A percentile compares a stretch with the other conserved stretches of the same genome.
Conservation (phyloP, 2,329 filamentous ascomycete species). For the Leptographium galeiforme region DNA sequence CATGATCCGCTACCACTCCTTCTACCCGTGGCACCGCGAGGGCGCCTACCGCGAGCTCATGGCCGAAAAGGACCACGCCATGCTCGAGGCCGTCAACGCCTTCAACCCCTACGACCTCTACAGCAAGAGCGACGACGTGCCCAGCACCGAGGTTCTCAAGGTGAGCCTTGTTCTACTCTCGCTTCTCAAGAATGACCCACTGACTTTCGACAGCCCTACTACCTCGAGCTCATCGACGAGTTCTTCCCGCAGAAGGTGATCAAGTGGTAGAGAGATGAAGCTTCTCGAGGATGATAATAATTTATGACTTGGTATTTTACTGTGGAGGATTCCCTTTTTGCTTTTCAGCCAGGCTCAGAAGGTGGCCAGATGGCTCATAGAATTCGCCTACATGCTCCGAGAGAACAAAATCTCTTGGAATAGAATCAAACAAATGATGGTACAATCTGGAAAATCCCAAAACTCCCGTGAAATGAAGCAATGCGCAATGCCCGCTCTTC, state of each 20-base stretch:
- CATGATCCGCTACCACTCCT: constrained; percentile 88
- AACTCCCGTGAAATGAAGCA: no score
- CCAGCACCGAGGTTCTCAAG: constrained; percentile 65
- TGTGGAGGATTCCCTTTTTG: no score
- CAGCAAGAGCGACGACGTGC: constrained; percentile 77
- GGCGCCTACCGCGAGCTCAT: constrained; percentile 73
- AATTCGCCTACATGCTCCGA: no score
- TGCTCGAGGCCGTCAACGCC: constrained; percentile 68
- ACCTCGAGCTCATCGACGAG: constrained; percentile 60
- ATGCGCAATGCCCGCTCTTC: no score
- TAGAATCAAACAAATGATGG: no score
- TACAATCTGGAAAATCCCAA: background rate
- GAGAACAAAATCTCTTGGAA: no score
- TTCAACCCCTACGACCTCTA: constrained; percentile 91
- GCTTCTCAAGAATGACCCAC: background rate
- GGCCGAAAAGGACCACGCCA: constrained; percentile 65
- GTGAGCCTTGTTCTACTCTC: constrained; percentile 19
- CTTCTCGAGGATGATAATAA: background rate
- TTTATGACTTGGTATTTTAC: background rate
- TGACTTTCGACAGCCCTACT: constrained; percentile 42
- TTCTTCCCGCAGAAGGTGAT: constrained; percentile 57
- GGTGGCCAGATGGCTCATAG: no score
- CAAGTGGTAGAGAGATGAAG: constrained; percentile 39
- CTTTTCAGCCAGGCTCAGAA: no score
- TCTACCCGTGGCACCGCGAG: constrained; percentile 82